Conservation (phyloP, 345 rosid species). For the Pistacia atlantica region DNA sequence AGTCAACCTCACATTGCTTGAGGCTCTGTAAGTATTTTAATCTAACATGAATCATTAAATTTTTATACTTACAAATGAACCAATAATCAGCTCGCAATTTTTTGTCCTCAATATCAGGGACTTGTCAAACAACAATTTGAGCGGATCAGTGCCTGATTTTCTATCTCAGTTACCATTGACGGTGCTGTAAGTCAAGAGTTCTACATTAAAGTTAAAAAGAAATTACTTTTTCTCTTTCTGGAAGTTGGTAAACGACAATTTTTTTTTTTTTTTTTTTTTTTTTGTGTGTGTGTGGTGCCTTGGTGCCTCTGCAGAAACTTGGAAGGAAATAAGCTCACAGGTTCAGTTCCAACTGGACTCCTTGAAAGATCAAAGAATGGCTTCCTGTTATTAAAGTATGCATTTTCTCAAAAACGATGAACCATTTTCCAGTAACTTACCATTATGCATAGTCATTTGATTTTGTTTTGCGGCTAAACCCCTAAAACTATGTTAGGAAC, state of each 20-base stretch:
- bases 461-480: no score
- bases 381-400: constrained; percentile 24
- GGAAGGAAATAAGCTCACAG: constrained; percentile 23
- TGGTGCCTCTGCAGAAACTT: constrained; percentile 22
- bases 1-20: constrained; percentile 38
- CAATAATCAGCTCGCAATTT: neutral
- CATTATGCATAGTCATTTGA: no score
- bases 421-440: no score
- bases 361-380: constrained; percentile 23
- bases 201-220: neutral
- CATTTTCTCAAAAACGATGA: no score
- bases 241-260: no score
- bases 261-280: no score
- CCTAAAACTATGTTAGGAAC: no score
- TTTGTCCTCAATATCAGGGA: constrained; percentile 32
- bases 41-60: neutral
- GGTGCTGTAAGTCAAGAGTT: constrained; percentile 35
- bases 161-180: constrained; percentile 42
- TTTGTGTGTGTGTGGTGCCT: no score
- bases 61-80: neutral
- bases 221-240: no score
- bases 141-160: constrained; percentile 47
- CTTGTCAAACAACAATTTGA: constrained; percentile 52
- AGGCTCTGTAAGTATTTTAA: constrained; percentile 16
- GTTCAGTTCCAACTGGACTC: constrained; percentile 25